Evolutionary conservation across 495 filamentous ascomycete genomes (phyloP).

Genomic region (Parathielavia appendiculata): DNA sequence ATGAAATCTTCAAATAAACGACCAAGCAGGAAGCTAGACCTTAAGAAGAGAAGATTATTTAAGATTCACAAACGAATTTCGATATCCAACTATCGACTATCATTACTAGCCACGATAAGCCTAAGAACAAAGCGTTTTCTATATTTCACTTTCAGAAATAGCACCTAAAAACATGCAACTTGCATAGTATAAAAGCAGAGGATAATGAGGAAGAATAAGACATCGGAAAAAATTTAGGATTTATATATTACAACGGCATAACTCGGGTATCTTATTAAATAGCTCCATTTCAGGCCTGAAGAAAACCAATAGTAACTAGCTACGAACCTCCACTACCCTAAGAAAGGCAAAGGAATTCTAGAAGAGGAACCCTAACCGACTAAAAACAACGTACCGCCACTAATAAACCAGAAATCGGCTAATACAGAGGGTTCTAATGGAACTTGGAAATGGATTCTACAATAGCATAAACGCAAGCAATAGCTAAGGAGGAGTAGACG

Average conservation of each 20-base stretch:
- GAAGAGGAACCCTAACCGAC: background rate
- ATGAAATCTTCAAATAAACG: background rate
- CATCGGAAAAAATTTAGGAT: background rate
- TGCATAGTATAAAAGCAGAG: background rate
- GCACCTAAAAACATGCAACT: background rate
- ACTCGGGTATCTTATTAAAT: background rate
- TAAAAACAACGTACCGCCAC: no score
- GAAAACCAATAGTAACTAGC: conserved; percentile 1
- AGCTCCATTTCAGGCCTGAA: background rate
- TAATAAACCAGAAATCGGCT: no score
- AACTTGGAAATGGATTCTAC: no score
- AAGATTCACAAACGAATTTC: background rate
- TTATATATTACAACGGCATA: background rate
- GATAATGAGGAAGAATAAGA: conserved; percentile 1
- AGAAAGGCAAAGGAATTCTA: background rate
- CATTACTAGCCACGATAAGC: background rate
- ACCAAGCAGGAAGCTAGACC: conserved; percentile 1
- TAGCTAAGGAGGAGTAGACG: no score
- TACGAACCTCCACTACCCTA: background rate
- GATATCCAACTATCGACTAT: background rate
- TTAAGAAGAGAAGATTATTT: background rate
- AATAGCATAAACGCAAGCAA: no score
- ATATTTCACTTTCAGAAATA: conserved; percentile 1
- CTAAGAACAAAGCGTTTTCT: background rate
- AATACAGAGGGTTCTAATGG: no score